phyloP scores from a whole-genome alignment of 176 grass and related monocot genomes.

The Carex scoparia region DNA sequence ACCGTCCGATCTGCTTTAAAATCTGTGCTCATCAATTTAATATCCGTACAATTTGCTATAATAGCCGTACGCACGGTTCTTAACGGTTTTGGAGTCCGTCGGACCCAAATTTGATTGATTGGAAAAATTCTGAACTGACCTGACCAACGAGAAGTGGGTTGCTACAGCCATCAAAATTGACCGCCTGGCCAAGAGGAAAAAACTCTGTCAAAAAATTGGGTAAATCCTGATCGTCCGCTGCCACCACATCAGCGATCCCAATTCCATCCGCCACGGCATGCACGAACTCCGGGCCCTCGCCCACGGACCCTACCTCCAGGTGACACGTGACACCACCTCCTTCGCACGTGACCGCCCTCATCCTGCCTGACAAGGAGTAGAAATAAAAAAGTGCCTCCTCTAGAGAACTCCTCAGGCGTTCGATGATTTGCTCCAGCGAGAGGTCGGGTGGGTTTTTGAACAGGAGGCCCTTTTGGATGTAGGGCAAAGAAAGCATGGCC shows the following conservation, averaged over 20 bases:
- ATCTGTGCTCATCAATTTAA: too few relatives aligned
- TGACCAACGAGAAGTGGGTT: slow-evolving; percentile 17
- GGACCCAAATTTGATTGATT: too few relatives aligned
- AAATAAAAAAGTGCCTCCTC: slow-evolving; percentile 14
- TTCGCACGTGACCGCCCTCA: not conserved
- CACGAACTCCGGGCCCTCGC: slow-evolving; percentile 31
- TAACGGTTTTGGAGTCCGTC: too few relatives aligned
- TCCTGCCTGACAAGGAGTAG: slow-evolving; percentile 32
- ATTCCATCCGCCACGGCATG: slow-evolving; percentile 26
- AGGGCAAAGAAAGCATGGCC: slow-evolving; percentile 27
- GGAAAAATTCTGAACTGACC: not conserved
- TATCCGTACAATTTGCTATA: too few relatives aligned
- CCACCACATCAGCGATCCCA: slow-evolving; percentile 7
- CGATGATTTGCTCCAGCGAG: slow-evolving; percentile 9
- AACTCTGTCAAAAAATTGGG: slow-evolving; percentile 17
- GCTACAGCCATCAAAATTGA: slow-evolving; percentile 6
- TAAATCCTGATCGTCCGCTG: slow-evolving; percentile 1
- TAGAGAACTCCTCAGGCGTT: slow-evolving; percentile 7
- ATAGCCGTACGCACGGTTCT: too few relatives aligned
- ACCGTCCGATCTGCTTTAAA: too few relatives aligned
- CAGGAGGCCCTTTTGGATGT: slow-evolving; percentile 49
- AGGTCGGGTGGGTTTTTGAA: slow-evolving; percentile 7
- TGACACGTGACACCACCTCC: not conserved
- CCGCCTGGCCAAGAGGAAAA: slow-evolving; percentile 12
- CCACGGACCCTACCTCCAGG: slow-evolving; percentile 8